Evolutionary conservation across 345 rosid species (phyloP).

Genomic region (Kernera saxatilis): DNA sequence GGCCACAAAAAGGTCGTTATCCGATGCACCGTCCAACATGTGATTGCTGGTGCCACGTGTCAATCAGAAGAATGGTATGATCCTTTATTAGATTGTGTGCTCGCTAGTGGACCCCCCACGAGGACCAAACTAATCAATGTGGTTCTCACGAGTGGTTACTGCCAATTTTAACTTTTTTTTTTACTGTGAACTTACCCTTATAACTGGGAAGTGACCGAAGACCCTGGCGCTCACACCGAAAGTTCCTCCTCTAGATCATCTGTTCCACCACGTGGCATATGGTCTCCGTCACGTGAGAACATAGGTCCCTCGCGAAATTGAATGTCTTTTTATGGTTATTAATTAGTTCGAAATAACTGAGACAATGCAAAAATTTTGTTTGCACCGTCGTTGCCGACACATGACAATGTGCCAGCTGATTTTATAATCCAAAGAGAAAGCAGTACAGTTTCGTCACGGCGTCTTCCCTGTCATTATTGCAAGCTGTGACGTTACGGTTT

Average conservation of each 20-base stretch:
- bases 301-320: background rate
- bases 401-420: background rate
- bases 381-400: slow-evolving; percentile 10
- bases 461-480: background rate
- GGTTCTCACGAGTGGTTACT: slow-evolving; percentile 21
- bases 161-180: background rate
- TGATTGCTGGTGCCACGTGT: slow-evolving; percentile 32
- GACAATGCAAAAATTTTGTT: slow-evolving; percentile 2
- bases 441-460: background rate
- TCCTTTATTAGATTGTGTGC: background rate
- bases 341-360: background rate
- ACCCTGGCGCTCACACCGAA: background rate
- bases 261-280: background rate
- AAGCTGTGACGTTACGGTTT: background rate
- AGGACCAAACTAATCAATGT: slow-evolving; percentile 29
- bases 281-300: background rate
- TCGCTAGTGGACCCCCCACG: slow-evolving; percentile 4
- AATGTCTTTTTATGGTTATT: background rate
- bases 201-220: background rate
- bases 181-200: background rate
- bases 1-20: slow-evolving; percentile 34
- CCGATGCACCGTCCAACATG: slow-evolving; percentile 54
- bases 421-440: too few relatives aligned
- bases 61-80: slow-evolving; percentile 4
- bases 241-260: background rate